phyloP scores from a whole-genome alignment of 2,329 filamentous ascomycete genomes.

The Fusarium pseudograminearum region DNA sequence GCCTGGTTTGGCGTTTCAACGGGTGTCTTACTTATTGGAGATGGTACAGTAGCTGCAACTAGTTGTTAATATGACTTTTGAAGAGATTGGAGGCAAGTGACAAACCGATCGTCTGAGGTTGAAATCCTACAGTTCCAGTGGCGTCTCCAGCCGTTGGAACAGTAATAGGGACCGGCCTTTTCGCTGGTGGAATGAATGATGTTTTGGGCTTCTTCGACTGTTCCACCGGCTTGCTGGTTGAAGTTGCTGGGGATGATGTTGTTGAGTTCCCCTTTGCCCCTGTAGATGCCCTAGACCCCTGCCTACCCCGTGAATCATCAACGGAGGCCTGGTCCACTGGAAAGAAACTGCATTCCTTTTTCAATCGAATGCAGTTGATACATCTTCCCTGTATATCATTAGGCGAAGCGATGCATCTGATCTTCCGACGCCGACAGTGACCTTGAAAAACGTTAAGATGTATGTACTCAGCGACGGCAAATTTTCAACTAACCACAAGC shows the following conservation, averaged over 20 bases:
- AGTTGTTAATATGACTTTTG: slow-evolving; percentile 16
- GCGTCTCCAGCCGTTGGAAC: slow-evolving; percentile 58
- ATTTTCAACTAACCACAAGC: slow-evolving; percentile 83
- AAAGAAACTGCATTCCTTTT: slow-evolving; percentile 94
- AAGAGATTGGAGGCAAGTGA: slow-evolving; percentile 40
- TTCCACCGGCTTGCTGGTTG: slow-evolving; percentile 58
- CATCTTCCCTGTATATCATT: slow-evolving; percentile 82
- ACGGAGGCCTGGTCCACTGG: slow-evolving; percentile 83
- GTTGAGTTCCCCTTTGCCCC: slow-evolving; percentile 58
- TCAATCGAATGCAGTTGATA: slow-evolving; percentile 91
- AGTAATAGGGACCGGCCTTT: slow-evolving; percentile 58
- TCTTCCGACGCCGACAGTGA: slow-evolving; percentile 93
- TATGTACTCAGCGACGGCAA: not conserved
- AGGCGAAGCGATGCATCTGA: slow-evolving; percentile 83
- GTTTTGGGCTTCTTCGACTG: slow-evolving; percentile 52
- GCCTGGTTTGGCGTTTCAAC: slow-evolving; percentile 54
- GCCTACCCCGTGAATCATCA: slow-evolving; percentile 59
- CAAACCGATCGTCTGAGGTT: slow-evolving; percentile 60
- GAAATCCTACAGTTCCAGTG: slow-evolving; percentile 53
- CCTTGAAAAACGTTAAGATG: slow-evolving; percentile 62
- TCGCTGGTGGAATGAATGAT: slow-evolving; percentile 59
- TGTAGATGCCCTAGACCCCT: slow-evolving; percentile 54
- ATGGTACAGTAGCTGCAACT: slow-evolving; percentile 23
- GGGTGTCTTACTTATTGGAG: slow-evolving; percentile 17
- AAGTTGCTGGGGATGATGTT: slow-evolving; percentile 62